A percentile compares a stretch with the other conserved stretches of the same genome.
These are phyloP conservation scores for Brassica incana DNA, from an alignment of 345 rosid species.

Conservation along the genomic window DNA sequence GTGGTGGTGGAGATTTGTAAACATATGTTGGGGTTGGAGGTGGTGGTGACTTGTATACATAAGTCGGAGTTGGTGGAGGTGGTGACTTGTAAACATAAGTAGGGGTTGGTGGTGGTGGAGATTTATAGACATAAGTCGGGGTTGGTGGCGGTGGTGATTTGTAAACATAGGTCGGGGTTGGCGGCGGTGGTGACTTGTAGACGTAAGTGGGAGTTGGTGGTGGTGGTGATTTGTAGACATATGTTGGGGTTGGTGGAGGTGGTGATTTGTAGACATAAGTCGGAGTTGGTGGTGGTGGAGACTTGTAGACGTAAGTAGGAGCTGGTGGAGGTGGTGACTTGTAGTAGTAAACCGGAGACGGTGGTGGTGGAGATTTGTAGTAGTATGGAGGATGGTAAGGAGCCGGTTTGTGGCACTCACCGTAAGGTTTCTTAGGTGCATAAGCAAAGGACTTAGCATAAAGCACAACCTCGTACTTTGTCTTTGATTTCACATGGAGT, in stretches of 20 bases:
- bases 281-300: constrained; percentile 39
- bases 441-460: constrained; percentile 62
- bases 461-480: constrained; percentile 58
- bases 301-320: constrained; percentile 15
- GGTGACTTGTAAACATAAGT: constrained; percentile 41
- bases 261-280: constrained; percentile 46
- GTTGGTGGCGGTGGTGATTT: constrained; percentile 43
- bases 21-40: constrained; percentile 1
- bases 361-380: constrained; percentile 54
- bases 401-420: constrained; percentile 54
- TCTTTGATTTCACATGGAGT: constrained; percentile 62
- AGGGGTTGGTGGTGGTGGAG: constrained; percentile 28
- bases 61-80: constrained; percentile 19
- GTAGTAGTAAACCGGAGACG: constrained; percentile 39
- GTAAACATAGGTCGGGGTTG: constrained; percentile 9
- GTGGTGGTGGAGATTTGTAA: too few relatives aligned
- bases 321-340: constrained; percentile 49
- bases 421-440: constrained; percentile 62
- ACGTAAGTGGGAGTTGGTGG: constrained; percentile 33
- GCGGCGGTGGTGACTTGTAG: constrained; percentile 40
- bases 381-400: constrained; percentile 59
- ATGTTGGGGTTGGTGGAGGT: constrained; percentile 39
- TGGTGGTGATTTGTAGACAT: constrained; percentile 36
- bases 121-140: constrained; percentile 22
- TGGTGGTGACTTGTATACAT: constrained; percentile 38